These are phyloP conservation scores for Lentinula edodes DNA, from an alignment of 768 basidiomycete genomes.

Conservation along the genomic window DNA sequence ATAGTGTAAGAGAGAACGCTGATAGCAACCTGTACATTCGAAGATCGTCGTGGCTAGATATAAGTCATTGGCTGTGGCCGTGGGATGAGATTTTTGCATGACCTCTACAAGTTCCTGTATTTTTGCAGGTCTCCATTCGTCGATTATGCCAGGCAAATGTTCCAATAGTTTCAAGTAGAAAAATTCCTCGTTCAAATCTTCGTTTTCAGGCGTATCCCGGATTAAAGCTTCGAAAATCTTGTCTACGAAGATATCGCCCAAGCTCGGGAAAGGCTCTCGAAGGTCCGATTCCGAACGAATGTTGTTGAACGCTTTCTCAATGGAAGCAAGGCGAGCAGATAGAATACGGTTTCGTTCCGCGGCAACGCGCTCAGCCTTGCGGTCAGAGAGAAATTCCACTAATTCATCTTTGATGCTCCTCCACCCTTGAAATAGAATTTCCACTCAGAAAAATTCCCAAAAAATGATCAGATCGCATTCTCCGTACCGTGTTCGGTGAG, in stretches of 20 bases:
- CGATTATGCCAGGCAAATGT: neutral
- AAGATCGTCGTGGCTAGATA: neutral
- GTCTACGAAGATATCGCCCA: neutral
- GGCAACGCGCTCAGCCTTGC: neutral
- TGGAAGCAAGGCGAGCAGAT: neutral
- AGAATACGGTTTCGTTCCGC: neutral
- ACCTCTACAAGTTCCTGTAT: neutral
- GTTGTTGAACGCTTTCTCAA: neutral
- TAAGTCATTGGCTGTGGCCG: neutral
- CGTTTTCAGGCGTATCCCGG: neutral
- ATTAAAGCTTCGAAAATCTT: neutral
- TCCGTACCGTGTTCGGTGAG: conserved; percentile 2
- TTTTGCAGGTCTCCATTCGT: neutral
- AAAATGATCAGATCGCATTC: neutral
- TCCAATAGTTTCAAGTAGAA: neutral
- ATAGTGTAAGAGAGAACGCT: neutral
- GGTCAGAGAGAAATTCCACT: neutral
- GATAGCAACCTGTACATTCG: neutral
- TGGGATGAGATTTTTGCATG: neutral
- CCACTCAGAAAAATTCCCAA: neutral
- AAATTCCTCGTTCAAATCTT: neutral
- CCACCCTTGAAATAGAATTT: neutral
- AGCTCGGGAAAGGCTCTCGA: neutral
- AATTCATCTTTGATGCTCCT: neutral
- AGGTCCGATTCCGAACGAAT: neutral